Conservation (phyloP, 2,329 filamentous ascomycete species). For the Paradendryphiella salina region DNA sequence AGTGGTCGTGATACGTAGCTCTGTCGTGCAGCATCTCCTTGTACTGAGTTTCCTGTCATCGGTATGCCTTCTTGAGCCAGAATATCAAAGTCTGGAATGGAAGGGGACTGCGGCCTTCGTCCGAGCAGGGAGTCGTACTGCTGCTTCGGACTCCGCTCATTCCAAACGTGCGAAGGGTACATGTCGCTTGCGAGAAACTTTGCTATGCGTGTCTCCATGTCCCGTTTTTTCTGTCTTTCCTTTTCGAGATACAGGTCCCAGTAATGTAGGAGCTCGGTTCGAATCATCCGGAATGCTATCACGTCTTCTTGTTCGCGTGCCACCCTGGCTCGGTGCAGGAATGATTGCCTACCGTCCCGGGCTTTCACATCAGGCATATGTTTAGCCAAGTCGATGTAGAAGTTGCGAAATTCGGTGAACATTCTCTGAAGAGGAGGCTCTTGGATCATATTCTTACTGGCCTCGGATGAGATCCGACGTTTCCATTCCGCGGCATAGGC, state of each 20-base stretch:
- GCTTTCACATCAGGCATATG: slow-evolving; percentile 21
- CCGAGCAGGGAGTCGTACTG: neutral
- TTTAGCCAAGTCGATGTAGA: slow-evolving; percentile 30
- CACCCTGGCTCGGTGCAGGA: slow-evolving; percentile 42
- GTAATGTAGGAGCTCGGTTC: slow-evolving; percentile 35
- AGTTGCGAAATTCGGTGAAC: slow-evolving; percentile 42
- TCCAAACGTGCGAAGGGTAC: slow-evolving; percentile 27
- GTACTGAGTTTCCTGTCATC: slow-evolving; percentile 11
- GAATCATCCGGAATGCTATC: slow-evolving; percentile 30
- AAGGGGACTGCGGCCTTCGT: slow-evolving; percentile 4
- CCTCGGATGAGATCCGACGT: slow-evolving; percentile 15
- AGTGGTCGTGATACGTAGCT: too few relatives aligned
- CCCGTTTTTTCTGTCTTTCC: slow-evolving; percentile 28
- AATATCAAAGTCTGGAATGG: slow-evolving; percentile 12
- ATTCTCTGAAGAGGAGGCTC: slow-evolving; percentile 36
- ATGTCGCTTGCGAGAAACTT: slow-evolving; percentile 32
- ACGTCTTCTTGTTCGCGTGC: slow-evolving; percentile 42
- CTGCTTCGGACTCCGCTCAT: slow-evolving; percentile 1
- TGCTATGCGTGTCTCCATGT: slow-evolving; percentile 24
- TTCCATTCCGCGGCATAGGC: slow-evolving; percentile 32
- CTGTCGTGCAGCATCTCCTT: too few relatives aligned
- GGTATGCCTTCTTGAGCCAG: slow-evolving; percentile 20
- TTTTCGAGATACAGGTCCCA: slow-evolving; percentile 36
- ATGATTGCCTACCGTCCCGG: slow-evolving; percentile 21
- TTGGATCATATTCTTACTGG: slow-evolving; percentile 8